phyloP scores from a whole-genome alignment of 192 early-diverging fungal species.

The Coemansia sp. region DNA sequence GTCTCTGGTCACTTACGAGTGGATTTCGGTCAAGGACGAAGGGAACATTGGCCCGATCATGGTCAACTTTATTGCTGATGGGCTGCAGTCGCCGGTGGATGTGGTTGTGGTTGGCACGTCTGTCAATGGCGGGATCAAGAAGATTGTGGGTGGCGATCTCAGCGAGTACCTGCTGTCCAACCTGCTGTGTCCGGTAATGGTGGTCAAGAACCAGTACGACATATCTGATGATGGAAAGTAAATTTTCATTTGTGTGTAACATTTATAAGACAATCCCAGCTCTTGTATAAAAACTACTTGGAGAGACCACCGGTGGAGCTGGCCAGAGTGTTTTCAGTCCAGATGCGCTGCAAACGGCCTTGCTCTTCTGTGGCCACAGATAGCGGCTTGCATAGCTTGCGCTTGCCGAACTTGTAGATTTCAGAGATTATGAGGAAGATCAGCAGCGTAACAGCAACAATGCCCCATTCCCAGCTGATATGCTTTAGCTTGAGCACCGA shows the following conservation, averaged over 20 bases:
- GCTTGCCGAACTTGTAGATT: slow-evolving; percentile 64
- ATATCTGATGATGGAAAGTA: slow-evolving; percentile 41
- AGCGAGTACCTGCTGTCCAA: slow-evolving; percentile 37
- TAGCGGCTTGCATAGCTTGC: slow-evolving; percentile 48
- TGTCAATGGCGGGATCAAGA: slow-evolving; percentile 26
- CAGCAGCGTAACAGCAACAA: slow-evolving; percentile 57
- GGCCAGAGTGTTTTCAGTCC: slow-evolving; percentile 50
- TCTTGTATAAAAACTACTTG: slow-evolving; percentile 16
- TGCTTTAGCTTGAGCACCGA: slow-evolving; percentile 60
- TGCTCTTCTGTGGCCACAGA: slow-evolving; percentile 37
- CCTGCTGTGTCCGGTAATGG: slow-evolving; percentile 44
- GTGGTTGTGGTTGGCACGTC: slow-evolving; percentile 42
- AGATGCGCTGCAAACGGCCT: slow-evolving; percentile 51
- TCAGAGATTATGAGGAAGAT: slow-evolving; percentile 65
- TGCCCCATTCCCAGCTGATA: slow-evolving; percentile 75
- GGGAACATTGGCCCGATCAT: slow-evolving; percentile 45
- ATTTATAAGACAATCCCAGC: slow-evolving; percentile 1
- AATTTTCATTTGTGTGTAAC: not conserved
- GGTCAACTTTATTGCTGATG: slow-evolving; percentile 35
- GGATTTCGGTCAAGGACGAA: slow-evolving; percentile 54
- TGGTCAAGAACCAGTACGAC: slow-evolving; percentile 53
- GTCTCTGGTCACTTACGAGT: slow-evolving; percentile 47
- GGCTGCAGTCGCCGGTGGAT: slow-evolving; percentile 34
- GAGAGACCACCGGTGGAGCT: slow-evolving; percentile 22
- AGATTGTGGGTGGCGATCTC: slow-evolving; percentile 40